phyloP scores from a whole-genome alignment of 257 asterid genomes.

The Nyctanthes arbortristis region DNA sequence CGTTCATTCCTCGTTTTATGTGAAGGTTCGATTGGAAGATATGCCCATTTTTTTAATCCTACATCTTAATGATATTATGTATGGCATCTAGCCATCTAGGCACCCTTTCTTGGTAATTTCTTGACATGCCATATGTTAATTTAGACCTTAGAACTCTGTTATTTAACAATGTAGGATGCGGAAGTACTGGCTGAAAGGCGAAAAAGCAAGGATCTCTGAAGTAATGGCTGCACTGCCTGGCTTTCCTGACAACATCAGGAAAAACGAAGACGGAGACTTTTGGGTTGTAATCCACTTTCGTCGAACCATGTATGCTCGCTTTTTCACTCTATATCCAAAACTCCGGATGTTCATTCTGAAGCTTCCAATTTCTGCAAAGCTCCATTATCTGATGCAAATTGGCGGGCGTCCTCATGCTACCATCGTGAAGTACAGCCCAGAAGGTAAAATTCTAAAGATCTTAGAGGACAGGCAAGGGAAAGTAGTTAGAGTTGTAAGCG shows the following conservation, averaged over 20 bases:
- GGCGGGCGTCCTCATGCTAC: slow-evolving; percentile 73
- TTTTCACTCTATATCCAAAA: slow-evolving; percentile 51
- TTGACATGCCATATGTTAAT: neutral
- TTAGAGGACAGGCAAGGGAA: slow-evolving; percentile 81
- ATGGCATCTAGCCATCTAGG: neutral
- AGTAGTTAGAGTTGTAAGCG: slow-evolving; percentile 80
- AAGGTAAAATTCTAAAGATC: slow-evolving; percentile 64
- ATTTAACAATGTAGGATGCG: slow-evolving; percentile 43
- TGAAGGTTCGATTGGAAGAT: slow-evolving; percentile 83
- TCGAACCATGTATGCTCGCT: slow-evolving; percentile 53
- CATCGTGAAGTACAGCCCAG: slow-evolving; percentile 72
- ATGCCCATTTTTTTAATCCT: slow-evolving; percentile 5
- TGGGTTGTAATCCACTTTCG: slow-evolving; percentile 93
- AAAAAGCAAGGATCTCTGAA: slow-evolving; percentile 65
- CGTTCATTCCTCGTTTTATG: slow-evolving; percentile 77
- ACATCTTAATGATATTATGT: slow-evolving; percentile 3
- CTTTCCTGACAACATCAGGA: slow-evolving; percentile 77
- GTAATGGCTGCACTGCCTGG: slow-evolving; percentile 76
- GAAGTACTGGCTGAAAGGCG: slow-evolving; percentile 90
- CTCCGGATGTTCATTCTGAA: slow-evolving; percentile 55
- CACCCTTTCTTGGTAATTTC: neutral
- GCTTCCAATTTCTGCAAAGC: slow-evolving; percentile 68
- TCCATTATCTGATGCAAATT: slow-evolving; percentile 69
- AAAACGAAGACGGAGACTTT: slow-evolving; percentile 76
- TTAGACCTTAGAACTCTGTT: neutral